A percentile compares a stretch with the other conserved stretches of the same genome.
Evolutionary conservation across 2,329 filamentous ascomycete genomes (phyloP).

Genomic region (Aspergillus sp.): DNA sequence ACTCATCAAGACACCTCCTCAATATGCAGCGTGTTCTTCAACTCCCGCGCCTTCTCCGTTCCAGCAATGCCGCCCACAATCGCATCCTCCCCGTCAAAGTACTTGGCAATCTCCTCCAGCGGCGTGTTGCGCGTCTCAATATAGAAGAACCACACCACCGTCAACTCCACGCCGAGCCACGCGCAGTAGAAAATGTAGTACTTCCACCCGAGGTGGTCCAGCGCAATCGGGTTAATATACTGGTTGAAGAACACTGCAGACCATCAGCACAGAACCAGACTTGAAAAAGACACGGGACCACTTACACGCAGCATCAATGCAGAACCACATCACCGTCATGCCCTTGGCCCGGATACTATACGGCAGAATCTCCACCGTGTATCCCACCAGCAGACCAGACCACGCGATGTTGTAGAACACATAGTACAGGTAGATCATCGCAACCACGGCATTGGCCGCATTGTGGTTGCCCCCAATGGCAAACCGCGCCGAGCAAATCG

Average conservation of each 20-base stretch:
- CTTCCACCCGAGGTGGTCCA: conserved; percentile 33
- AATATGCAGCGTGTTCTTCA: conserved; percentile 6
- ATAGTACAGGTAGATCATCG: conserved; percentile 46
- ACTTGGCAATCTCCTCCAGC: conserved; percentile 37
- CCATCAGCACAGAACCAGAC: conserved; percentile 2
- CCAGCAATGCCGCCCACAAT: conserved; percentile 20
- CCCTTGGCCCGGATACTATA: conserved; percentile 52
- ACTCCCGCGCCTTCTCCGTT: conserved; percentile 19
- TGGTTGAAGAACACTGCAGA: conserved; percentile 35
- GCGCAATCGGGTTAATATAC: conserved; percentile 33
- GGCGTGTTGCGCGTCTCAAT: conserved; percentile 33
- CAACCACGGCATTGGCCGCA: conserved; percentile 39
- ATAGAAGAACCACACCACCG: conserved; percentile 37
- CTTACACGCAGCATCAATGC: conserved; percentile 25
- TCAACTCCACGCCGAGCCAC: conserved; percentile 31
- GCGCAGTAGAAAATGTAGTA: conserved; percentile 40
- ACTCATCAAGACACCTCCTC: conserved; percentile 1
- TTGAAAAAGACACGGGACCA: neutral
- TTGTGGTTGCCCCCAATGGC: conserved; percentile 27
- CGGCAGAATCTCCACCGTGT: conserved; percentile 50
- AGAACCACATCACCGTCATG: conserved; percentile 38
- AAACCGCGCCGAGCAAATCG: conserved; percentile 39
- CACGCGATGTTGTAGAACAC: conserved; percentile 42
- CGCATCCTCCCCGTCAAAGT: conserved; percentile 24
- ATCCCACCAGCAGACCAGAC: conserved; percentile 35